These are phyloP conservation scores for Tilletia walkeri DNA, from an alignment of 1,284 basidiomycete species.

Conservation along the genomic window DNA sequence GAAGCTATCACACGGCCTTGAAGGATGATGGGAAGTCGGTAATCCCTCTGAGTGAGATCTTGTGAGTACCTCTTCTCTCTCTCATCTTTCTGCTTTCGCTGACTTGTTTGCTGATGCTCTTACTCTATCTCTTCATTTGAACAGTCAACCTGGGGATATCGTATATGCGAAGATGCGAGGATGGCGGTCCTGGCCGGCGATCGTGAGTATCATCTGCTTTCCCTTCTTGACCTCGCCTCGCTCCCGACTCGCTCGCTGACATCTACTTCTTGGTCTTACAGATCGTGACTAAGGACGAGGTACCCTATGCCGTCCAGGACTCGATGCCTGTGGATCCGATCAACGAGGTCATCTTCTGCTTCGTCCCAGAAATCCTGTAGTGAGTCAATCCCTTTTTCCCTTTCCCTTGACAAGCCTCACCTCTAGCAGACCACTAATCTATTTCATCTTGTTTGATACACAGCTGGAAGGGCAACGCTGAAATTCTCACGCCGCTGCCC, in stretches of 20 bases:
- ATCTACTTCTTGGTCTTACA: background rate
- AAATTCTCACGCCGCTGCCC: background rate
- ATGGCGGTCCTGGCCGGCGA: constrained; percentile 8
- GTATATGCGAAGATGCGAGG: constrained; percentile 2
- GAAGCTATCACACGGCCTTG: background rate
- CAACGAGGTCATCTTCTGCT: constrained; percentile 8
- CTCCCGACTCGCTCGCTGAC: background rate
- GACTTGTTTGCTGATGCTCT: background rate
- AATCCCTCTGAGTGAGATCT: background rate
- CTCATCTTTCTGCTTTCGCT: background rate
- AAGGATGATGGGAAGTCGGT: background rate
- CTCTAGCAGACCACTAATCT: background rate
- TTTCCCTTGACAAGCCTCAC: background rate
- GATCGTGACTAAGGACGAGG: background rate
- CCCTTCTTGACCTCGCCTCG: too few relatives aligned
- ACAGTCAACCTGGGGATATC: constrained; percentile 2
- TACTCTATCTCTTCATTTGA: background rate
- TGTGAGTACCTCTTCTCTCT: background rate
- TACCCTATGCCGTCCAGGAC: background rate
- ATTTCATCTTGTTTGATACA: background rate
- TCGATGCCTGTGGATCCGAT: background rate
- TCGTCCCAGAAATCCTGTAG: background rate
- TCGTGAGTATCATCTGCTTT: background rate
- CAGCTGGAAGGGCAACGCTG: background rate
- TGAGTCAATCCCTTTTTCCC: background rate